These are phyloP conservation scores for Globisporangium rhizosaccharum DNA, from an alignment of 352 stramenopile species.

Conservation along the genomic window DNA sequence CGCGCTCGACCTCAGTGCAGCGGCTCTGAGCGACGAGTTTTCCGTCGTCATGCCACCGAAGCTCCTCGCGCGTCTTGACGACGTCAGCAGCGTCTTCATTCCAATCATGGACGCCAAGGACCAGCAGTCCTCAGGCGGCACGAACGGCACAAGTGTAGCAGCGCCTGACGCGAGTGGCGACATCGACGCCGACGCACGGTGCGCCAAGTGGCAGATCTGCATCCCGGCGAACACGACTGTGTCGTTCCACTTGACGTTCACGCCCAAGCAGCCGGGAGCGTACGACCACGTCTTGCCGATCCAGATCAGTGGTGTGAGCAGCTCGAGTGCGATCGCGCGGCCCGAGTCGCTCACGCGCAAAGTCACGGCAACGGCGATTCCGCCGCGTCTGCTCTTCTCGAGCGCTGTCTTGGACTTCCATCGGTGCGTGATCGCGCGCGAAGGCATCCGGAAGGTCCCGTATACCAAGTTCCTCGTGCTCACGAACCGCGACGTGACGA, in stretches of 20 bases:
- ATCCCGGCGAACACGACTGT: conserved; percentile 66
- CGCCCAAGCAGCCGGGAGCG: conserved; percentile 26
- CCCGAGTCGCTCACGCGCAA: conserved; percentile 31
- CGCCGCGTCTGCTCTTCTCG: conserved; percentile 67
- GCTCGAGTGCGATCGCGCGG: conserved; percentile 11
- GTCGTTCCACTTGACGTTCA: conserved; percentile 73
- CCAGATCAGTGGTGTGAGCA: conserved; percentile 54
- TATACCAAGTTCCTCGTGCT: conserved; percentile 80
- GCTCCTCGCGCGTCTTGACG: conserved; percentile 52
- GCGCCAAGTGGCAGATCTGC: conserved; percentile 64
- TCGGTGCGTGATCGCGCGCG: conserved; percentile 76
- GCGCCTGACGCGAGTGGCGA: background rate
- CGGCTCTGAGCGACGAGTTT: conserved; percentile 55
- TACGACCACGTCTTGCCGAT: conserved; percentile 73
- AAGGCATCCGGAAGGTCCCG: conserved; percentile 82
- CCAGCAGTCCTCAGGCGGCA: no score
- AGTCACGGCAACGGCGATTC: conserved; percentile 47
- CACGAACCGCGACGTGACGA: conserved; percentile 59
- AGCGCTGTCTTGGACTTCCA: conserved; percentile 76
- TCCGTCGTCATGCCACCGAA: conserved; percentile 42
- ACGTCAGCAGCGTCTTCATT: conserved; percentile 79
- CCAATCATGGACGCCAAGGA: conserved; percentile 29
- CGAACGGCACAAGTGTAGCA: background rate
- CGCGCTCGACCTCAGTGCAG: conserved; percentile 57
- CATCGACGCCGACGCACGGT: conserved; percentile 18